Conservation (phyloP, 2,329 filamentous ascomycete species). For the Ceratocystis lukuohia region DNA sequence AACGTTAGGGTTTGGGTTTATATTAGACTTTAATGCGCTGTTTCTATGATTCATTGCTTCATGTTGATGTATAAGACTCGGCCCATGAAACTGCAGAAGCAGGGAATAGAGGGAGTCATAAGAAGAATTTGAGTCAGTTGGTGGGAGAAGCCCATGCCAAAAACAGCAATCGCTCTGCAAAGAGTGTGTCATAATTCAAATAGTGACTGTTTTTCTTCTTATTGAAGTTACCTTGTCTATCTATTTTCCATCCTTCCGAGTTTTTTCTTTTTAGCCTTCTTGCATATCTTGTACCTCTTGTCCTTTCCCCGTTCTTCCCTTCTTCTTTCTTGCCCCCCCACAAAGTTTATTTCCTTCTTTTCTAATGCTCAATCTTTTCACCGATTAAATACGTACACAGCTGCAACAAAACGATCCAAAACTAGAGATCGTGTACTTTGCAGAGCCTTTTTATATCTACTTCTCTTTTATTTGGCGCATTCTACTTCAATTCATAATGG, state of each 20-base stretch:
- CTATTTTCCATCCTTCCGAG: neutral
- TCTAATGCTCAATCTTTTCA: neutral
- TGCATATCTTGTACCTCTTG: neutral
- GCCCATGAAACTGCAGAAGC: neutral
- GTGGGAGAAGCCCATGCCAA: neutral
- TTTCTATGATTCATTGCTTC: neutral
- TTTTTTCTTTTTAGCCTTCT: neutral
- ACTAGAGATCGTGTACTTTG: neutral
- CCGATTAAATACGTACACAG: neutral
- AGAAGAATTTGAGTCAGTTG: neutral
- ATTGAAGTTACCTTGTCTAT: neutral
- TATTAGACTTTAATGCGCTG: neutral
- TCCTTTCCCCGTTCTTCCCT: neutral
- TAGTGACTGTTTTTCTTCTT: neutral
- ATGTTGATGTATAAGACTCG: neutral
- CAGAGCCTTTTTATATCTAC: slow-evolving; percentile 13
- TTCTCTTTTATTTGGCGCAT: slow-evolving; percentile 11
- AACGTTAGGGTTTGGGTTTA: slow-evolving; percentile 1
- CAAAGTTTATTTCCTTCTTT: neutral
- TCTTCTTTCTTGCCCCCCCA: neutral
- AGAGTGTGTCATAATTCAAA: slow-evolving; percentile 2
- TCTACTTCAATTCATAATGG: slow-evolving; percentile 11
- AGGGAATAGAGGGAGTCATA: neutral
- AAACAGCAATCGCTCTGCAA: neutral
- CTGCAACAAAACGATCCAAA: neutral